Conservation (phyloP, 2,329 filamentous ascomycete genomes). For the Calycina herbarum region DNA sequence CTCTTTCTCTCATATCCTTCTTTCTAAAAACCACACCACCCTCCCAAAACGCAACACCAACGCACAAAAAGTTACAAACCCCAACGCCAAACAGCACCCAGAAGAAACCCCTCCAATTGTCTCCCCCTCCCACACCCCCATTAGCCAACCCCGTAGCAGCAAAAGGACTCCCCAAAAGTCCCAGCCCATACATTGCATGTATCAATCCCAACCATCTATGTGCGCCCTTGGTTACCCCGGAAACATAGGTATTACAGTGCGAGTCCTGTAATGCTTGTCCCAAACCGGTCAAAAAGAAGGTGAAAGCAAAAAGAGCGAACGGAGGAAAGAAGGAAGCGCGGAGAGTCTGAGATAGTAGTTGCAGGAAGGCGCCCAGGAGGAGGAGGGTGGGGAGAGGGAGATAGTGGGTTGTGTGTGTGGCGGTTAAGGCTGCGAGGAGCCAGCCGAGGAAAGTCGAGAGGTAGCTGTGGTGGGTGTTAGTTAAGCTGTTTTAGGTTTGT, state of each 20-base stretch:
- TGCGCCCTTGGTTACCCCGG: neutral
- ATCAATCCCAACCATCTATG: neutral
- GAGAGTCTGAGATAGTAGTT: neutral
- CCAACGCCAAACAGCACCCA: constrained; percentile 32
- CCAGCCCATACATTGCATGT: neutral
- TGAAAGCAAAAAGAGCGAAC: neutral
- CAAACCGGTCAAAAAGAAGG: neutral
- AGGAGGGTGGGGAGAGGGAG: constrained; percentile 53
- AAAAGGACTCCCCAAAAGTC: neutral
- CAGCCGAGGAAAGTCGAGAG: constrained; percentile 60
- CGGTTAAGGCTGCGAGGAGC: constrained; percentile 57
- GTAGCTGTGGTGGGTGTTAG: constrained; percentile 52
- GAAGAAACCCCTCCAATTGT: neutral
- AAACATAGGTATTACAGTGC: neutral
- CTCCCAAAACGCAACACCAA: neutral
- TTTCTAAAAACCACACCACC: neutral
- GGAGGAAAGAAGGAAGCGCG: neutral
- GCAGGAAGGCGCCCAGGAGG: neutral
- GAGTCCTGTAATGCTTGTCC: neutral
- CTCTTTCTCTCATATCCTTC: constrained; percentile 43
- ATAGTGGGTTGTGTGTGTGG: constrained; percentile 54
- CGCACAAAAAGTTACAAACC: neutral
- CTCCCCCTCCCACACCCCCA: neutral
- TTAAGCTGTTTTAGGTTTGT: constrained; percentile 17
- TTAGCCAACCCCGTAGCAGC: neutral